Conservation (phyloP, 1,284 basidiomycete genomes). For the Marasmius oreades region DNA sequence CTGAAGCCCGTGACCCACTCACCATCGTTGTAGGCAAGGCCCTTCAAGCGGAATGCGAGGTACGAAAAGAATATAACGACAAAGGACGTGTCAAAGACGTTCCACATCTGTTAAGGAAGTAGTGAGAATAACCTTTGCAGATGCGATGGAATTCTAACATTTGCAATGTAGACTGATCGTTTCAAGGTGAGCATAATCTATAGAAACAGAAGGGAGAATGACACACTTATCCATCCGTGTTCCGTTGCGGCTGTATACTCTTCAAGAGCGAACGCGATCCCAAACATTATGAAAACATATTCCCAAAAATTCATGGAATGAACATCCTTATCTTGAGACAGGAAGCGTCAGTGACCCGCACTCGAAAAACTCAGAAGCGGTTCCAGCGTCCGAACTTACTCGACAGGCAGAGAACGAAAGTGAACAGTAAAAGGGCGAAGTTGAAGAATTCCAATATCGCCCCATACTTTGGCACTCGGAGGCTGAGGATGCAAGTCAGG, state of each 20-base stretch:
- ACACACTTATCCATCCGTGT: conserved; percentile 82
- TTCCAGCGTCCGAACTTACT: conserved; percentile 40
- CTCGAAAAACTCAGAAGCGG: neutral
- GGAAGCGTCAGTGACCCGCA: neutral
- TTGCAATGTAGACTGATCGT: conserved; percentile 72
- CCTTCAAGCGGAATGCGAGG: conserved; percentile 62
- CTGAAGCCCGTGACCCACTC: conserved; percentile 18
- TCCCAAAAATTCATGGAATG: conserved; percentile 59
- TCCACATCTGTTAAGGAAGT: conserved; percentile 64
- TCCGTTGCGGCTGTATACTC: conserved; percentile 80
- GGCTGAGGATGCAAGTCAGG: conserved; percentile 33
- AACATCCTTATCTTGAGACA: conserved; percentile 51
- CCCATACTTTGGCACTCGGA: conserved; percentile 81
- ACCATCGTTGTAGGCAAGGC: conserved; percentile 58
- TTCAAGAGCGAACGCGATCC: conserved; percentile 73
- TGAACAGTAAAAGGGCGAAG: conserved; percentile 61
- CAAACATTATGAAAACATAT: conserved; percentile 69
- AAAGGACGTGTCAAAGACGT: conserved; percentile 81
- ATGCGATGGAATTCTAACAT: conserved; percentile 39
- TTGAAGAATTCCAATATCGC: conserved; percentile 78
- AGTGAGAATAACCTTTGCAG: neutral
- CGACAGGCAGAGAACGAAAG: conserved; percentile 72
- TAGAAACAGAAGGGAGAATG: conserved; percentile 29
- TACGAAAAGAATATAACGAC: conserved; percentile 73
- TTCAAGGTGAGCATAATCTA: conserved; percentile 4